Base-by-base conservation (phyloP, 805 yeast genomes). In the Saccharomycopsis sp. region DNA sequence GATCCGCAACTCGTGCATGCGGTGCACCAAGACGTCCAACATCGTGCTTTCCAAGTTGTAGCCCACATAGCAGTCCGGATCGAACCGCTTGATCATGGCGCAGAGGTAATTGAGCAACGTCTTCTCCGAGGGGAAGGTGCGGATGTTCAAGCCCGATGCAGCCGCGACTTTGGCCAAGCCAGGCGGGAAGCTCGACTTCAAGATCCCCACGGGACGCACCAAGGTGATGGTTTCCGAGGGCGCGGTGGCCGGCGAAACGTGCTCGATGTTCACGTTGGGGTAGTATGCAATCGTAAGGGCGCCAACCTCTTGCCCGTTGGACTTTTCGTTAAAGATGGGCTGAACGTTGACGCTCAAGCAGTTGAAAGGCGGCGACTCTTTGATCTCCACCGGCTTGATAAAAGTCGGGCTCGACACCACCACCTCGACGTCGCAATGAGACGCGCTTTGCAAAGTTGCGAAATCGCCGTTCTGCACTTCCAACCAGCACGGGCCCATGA, bases 401-500 rank as follows among this genome's bases (percentile, higher is more conserved):
- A 55, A 57, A 19, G 45, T 51, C 7, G 92, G 75, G 8, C 66
- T 58, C 2, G 58, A 53, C 1, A 83, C 72, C 1, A 77, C 61
- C 2, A 82, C 74, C 53, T 86, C 95, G n/a, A 83, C 68, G 42
- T 73, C 73, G 60, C 94, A 84, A 62, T 88, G 89, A 0, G 95
- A 78, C 2, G 82, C 69, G 53, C 77, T 80, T 39, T 68, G 70
- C 30, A 79, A 58, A 0, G 73, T 58, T 18, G 58, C 56, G 51
- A 82, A 80, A 47, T 79, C 77, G 36, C 79, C 80, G 38, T 73
- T 69, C 32, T 69, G 65, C 39, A 92, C 67, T 36, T 81, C 81
- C 39, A 92, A 64, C 98, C 98, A 92, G 58, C 97, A 87, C 3
- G 98, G 98, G 7, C 98, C 98, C 96, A 86, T 88, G 34, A 92